These are phyloP conservation scores for Hericium alpestre DNA, from an alignment of 768 basidiomycete genomes.

Conservation along the genomic window DNA sequence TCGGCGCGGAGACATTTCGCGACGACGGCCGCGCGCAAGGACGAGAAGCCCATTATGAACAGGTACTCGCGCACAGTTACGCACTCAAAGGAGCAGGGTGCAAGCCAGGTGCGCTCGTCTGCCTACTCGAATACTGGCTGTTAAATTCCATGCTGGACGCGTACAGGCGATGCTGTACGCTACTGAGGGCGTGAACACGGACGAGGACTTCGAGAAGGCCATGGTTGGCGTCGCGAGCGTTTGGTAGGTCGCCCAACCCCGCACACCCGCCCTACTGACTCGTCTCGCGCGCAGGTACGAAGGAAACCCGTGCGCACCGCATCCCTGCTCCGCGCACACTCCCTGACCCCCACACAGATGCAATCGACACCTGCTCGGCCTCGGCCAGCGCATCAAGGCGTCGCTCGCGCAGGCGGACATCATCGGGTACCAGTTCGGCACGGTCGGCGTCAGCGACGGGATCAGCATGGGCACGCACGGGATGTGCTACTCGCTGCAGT, in stretches of 20 bases:
- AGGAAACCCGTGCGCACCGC: constrained; percentile 79
- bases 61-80: constrained; percentile 75
- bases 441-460: constrained; percentile 94
- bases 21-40: constrained; percentile 11
- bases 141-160: neutral
- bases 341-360: constrained; percentile 43
- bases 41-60: constrained; percentile 31
- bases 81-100: constrained; percentile 88
- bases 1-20: constrained; percentile 11
- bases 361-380: constrained; percentile 83
- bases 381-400: constrained; percentile 79
- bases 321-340: neutral
- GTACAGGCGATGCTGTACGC: constrained; percentile 94
- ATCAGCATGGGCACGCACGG: constrained; percentile 96
- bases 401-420: constrained; percentile 62
- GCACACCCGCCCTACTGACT: constrained; percentile 11
- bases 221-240: constrained; percentile 98
- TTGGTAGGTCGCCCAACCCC: constrained; percentile 50
- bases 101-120: constrained; percentile 58
- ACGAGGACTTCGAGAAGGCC: constrained; percentile 85
- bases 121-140: neutral
- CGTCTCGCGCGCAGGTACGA: constrained; percentile 65
- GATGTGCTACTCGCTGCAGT: constrained; percentile 95
- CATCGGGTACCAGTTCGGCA: constrained; percentile 96
- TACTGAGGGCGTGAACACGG: constrained; percentile 78